Evolutionary conservation across 345 rosid genomes (phyloP).

Genomic region (Rhodamnia rubescens): DNA sequence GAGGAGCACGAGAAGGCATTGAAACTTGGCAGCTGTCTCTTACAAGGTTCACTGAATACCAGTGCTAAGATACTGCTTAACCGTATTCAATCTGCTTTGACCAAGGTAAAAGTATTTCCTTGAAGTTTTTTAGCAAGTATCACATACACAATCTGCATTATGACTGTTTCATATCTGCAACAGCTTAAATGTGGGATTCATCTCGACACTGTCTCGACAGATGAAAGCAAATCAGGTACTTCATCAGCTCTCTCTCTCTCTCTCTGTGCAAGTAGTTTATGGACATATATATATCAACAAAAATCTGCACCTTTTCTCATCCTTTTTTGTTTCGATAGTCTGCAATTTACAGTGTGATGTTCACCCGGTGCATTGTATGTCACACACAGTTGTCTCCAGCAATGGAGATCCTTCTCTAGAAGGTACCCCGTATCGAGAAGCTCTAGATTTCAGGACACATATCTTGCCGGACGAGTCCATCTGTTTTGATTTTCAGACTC

Average conservation of each 20-base stretch:
- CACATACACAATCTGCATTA: neutral
- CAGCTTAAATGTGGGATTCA: constrained; percentile 55
- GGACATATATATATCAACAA: neutral
- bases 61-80: constrained; percentile 33
- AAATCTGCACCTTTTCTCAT: neutral
- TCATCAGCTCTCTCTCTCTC: neutral
- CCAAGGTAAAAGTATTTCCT: constrained; percentile 35
- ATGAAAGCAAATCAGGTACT: constrained; percentile 22
- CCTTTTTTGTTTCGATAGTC: neutral
- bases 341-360: neutral
- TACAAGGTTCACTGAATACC: constrained; percentile 43
- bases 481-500: constrained; percentile 30
- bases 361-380: neutral
- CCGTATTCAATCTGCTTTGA: constrained; percentile 34
- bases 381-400: constrained; percentile 18
- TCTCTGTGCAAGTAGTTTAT: neutral
- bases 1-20: constrained; percentile 51
- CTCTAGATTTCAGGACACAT: constrained; percentile 11
- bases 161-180: constrained; percentile 14
- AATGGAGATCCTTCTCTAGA: constrained; percentile 17
- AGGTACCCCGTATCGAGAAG: constrained; percentile 4
- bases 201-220: constrained; percentile 52
- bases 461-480: neutral
- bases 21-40: constrained; percentile 41
- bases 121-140: neutral